phyloP scores from a whole-genome alignment of 2,329 filamentous ascomycete species.

The Diaporthe citri region DNA sequence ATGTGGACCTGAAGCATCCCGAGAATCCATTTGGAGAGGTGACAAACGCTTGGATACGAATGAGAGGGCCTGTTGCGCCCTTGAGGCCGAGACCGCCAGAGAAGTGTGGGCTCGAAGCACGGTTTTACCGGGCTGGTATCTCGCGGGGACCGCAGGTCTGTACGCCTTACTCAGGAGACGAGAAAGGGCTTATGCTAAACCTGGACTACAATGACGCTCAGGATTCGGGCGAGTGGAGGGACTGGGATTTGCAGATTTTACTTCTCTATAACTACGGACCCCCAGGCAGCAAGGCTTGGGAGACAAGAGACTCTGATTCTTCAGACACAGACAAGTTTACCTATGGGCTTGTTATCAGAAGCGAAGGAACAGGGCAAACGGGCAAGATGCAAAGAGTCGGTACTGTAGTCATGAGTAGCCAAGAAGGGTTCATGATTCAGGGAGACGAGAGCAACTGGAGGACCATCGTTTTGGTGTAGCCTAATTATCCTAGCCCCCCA shows the following conservation, averaged over 20 bases:
- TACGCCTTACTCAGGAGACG: not conserved
- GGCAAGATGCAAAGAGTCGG: not conserved
- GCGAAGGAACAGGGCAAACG: not conserved
- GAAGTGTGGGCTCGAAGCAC: not conserved
- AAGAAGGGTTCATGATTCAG: not conserved
- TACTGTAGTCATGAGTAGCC: not conserved
- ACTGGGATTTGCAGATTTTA: not conserved
- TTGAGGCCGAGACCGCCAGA: not conserved
- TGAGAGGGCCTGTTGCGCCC: not conserved
- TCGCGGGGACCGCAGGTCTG: no score
- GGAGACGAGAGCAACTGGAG: not conserved
- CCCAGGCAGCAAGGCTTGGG: no score
- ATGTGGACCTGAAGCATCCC: not conserved
- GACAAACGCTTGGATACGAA: not conserved
- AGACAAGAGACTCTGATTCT: not conserved
- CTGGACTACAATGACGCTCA: not conserved
- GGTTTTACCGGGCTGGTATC: not conserved
- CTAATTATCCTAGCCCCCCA: not conserved
- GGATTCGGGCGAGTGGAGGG: not conserved
- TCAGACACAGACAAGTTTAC: not conserved
- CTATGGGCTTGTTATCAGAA: not conserved
- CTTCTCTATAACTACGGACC: not conserved
- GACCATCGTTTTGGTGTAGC: not conserved
- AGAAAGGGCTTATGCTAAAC: fast-evolving
- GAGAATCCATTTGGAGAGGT: not conserved